Evolutionary conservation across 2,329 filamentous ascomycete species (phyloP), one percentile per base, ranked within the genome.

Genomic region (Apiospora rasikravindrae): DNA sequence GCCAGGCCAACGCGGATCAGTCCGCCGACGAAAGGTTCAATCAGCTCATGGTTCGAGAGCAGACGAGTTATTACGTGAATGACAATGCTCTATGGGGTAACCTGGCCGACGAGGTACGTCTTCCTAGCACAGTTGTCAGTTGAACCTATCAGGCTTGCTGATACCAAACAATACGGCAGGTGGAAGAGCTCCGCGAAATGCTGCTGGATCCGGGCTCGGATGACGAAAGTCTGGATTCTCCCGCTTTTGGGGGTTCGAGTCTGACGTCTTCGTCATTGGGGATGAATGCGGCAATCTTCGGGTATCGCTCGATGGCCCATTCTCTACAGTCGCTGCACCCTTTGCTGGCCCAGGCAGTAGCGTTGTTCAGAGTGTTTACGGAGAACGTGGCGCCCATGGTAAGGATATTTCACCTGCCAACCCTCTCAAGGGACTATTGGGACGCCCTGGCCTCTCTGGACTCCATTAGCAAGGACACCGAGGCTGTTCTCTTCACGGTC

Each of bases 341-440:
- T 4, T 49, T 75, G 0, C 67, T 77, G 10, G 71, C 77, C n/a
- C 70, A 77, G 29, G 76, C 76, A 2, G 74, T 78, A 67, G 71
- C 45, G 19, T 72, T 78, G 13, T 78, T 77, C 64, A 70, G 75
- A 10, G 45, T 73, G 1, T 80, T 80, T 69, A 75, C 70, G 10
- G 77, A 79, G 6, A 78, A 77, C 37, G 77, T 81, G 4, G 70
- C 73, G 16, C 77, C 78, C 4, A 24, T 81, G 11, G 74, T 78
- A 5, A 76, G 73, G 67, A 77, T 79, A 29, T 81, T 79, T 69
- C 81, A 81, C 71, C 75, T 77, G 73, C 79, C 79, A 1, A 78
- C 77, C 1, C 47, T 77, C 22, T 74, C 74, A 24, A 71, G 67
- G 5, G 72, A 77, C 16, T 69, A 49, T 22, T 69, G 67, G 67